Conservation (phyloP, 2,329 filamentous ascomycete genomes). For the Clonostachys byssicola region DNA sequence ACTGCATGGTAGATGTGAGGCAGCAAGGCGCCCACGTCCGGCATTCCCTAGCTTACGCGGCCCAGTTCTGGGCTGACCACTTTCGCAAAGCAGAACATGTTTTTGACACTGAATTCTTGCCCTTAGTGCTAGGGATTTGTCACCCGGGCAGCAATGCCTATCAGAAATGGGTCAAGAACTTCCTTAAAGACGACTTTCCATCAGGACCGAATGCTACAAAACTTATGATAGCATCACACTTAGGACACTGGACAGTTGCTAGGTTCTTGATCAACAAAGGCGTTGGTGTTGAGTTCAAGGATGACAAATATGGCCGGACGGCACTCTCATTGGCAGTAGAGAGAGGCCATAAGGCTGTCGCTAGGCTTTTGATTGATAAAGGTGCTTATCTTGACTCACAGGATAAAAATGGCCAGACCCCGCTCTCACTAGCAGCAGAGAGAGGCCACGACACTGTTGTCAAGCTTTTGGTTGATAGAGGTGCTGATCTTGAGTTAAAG, state of each 20-base stretch:
- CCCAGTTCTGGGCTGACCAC: constrained; percentile 10
- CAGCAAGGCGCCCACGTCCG: background rate
- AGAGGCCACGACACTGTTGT: too few species aligned
- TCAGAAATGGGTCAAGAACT: background rate
- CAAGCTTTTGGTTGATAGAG: background rate
- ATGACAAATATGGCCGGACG: too few species aligned
- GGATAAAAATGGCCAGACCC: too few species aligned
- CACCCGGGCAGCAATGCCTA: background rate
- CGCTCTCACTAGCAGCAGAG: too few species aligned
- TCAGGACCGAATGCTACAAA: background rate
- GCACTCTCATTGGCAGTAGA: too few species aligned
- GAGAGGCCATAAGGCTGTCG: too few species aligned
- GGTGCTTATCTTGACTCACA: too few species aligned
- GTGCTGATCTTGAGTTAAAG: background rate
- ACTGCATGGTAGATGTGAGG: background rate
- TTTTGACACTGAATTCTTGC: constrained; percentile 1
- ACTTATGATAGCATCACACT: constrained; percentile 7
- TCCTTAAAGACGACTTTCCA: background rate
- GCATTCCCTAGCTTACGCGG: constrained; percentile 12
- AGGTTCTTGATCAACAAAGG: too few species aligned
- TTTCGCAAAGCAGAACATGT: constrained; percentile 8
- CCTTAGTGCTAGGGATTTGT: constrained; percentile 6
- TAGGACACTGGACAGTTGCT: too few species aligned
- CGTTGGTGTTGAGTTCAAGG: too few species aligned
- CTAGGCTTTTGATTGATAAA: too few species aligned